These are phyloP conservation scores for Tolypocladium tundrense DNA, from an alignment of 2,329 filamentous ascomycete species.

Conservation along the genomic window DNA sequence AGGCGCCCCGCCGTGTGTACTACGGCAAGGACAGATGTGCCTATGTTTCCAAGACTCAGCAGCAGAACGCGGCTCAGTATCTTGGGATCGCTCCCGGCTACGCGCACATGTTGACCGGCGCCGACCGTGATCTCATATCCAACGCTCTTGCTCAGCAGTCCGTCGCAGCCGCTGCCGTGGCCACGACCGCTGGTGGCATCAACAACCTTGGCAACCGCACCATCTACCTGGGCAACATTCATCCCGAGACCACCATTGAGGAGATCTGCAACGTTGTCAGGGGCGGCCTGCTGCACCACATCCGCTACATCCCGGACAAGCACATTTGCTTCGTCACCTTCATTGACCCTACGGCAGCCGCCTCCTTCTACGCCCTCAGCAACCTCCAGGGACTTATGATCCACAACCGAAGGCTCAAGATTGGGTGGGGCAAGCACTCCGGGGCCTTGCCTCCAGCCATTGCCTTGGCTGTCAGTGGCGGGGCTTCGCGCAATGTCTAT, in stretches of 20 bases:
- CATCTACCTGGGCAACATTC: constrained; percentile 96
- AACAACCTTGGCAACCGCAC: constrained; percentile 97
- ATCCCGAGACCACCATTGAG: constrained; percentile 96
- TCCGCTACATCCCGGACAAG: constrained; percentile 98
- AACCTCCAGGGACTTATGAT: constrained; percentile 99
- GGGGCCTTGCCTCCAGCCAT: constrained; percentile 93
- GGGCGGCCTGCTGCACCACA: constrained; percentile 90
- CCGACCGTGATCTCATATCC: constrained; percentile 92
- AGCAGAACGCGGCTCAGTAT: constrained; percentile 98
- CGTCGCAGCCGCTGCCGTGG: constrained; percentile 90
- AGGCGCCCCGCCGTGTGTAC: constrained; percentile 88
- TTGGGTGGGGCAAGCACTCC: constrained; percentile 98
- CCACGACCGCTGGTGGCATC: constrained; percentile 90
- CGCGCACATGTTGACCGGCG: constrained; percentile 89
- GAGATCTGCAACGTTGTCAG: constrained; percentile 99
- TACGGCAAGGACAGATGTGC: constrained; percentile 98
- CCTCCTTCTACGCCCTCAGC: constrained; percentile 94
- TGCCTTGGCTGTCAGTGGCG: constrained; percentile 88
- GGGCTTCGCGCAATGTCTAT: constrained; percentile 97
- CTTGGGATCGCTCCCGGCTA: constrained; percentile 94
- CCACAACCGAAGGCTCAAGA: constrained; percentile 94
- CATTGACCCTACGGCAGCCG: constrained; percentile 94
- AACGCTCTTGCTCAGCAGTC: constrained; percentile 95
- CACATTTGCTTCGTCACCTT: constrained; percentile 99
- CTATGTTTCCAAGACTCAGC: constrained; percentile 98